These are phyloP conservation scores for Alnus rubra DNA, from an alignment of 306 rosid species.

Conservation along the genomic window DNA sequence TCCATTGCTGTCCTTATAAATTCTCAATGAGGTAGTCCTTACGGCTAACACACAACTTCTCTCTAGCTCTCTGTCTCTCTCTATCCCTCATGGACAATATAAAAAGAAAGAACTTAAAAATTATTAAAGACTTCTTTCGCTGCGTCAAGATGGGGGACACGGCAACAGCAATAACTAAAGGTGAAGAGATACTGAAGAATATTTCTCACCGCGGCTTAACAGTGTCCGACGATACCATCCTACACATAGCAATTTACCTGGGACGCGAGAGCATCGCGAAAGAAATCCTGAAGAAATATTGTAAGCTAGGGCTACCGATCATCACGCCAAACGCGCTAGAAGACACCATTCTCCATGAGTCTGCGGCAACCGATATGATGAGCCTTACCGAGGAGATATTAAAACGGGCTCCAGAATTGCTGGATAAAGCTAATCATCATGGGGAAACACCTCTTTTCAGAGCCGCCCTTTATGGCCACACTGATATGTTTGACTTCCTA, in stretches of 20 bases:
- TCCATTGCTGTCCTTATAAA: no score
- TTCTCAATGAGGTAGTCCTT: no score
- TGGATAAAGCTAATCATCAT: neutral
- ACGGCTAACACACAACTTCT: no score
- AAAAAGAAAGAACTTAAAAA: no score
- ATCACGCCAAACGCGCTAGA: neutral
- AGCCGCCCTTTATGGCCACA: neutral
- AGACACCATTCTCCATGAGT: slow-evolving; percentile 27
- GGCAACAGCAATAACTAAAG: neutral
- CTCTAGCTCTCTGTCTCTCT: no score
- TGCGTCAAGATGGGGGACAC: neutral
- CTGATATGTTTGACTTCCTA: neutral
- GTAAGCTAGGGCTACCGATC: no score
- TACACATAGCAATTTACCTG: slow-evolving; percentile 21
- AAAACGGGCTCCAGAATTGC: neutral
- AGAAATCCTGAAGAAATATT: neutral
- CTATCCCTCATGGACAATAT: no score
- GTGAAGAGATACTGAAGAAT: no score
- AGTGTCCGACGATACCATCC: neutral
- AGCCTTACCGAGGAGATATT: neutral
- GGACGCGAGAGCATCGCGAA: neutral
- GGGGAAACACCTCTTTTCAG: slow-evolving; percentile 22
- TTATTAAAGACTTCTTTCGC: neutral
- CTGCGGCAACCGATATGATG: neutral
- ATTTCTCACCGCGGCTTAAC: neutral